Evolutionary conservation across 805 yeast genomes (phyloP).

Genomic region (Spathaspora sp.): DNA sequence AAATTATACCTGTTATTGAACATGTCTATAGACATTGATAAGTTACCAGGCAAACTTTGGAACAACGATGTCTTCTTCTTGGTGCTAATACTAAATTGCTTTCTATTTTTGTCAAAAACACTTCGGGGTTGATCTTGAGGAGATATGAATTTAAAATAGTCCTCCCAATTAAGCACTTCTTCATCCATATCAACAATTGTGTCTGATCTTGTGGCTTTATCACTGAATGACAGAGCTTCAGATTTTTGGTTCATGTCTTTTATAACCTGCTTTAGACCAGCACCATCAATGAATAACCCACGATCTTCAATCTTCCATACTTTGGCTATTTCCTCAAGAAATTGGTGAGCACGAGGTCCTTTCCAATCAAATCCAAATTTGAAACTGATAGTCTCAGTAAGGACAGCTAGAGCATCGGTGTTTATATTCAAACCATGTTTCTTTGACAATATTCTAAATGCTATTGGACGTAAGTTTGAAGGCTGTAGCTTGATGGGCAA

Average conservation of each 20-base stretch:
- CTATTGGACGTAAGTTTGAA: constrained; percentile 82
- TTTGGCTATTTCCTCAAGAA: constrained; percentile 74
- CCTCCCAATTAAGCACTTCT: constrained; percentile 58
- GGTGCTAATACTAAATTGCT: constrained; percentile 49
- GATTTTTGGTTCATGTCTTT: constrained; percentile 43
- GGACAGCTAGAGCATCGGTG: constrained; percentile 70
- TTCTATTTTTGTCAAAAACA: constrained; percentile 56
- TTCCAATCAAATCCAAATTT: constrained; percentile 88
- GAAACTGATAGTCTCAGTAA: constrained; percentile 74
- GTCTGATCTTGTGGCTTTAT: constrained; percentile 19
- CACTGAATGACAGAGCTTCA: constrained; percentile 3
- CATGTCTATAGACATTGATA: constrained; percentile 29
- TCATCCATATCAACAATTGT: constrained; percentile 20
- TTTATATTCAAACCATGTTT: constrained; percentile 90
- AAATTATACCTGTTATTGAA: constrained; percentile 58
- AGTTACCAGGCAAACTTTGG: constrained; percentile 12
- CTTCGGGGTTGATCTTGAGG: constrained; percentile 64
- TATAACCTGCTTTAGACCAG: constrained; percentile 59
- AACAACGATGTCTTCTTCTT: constrained; percentile 3
- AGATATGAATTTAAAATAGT: constrained; percentile 63
- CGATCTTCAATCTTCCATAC: constrained; percentile 88
- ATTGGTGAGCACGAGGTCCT: constrained; percentile 54
- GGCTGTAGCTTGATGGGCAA: constrained; percentile 80
- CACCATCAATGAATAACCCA: constrained; percentile 81
- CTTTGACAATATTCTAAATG: constrained; percentile 84